phyloP scores from a whole-genome alignment of 116 monocot species.

The Phalaenopsis hybrid region DNA sequence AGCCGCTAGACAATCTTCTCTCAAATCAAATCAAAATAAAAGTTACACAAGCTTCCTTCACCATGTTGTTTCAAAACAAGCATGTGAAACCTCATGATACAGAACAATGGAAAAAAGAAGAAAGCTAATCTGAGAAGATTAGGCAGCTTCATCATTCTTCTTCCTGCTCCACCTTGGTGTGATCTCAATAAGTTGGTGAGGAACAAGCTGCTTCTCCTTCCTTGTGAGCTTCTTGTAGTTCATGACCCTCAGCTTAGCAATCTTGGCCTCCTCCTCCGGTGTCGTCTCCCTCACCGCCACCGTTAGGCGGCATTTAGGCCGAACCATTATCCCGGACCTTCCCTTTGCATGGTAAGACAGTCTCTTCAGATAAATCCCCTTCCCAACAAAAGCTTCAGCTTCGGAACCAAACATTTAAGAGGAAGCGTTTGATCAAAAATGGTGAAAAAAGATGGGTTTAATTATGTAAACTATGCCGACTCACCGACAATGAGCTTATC shows the following conservation, averaged over 20 bases:
- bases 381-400: slow-evolving; percentile 94
- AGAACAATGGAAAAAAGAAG: not conserved
- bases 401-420: not conserved
- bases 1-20: no score
- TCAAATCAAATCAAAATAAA: no score
- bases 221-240: slow-evolving; percentile 85
- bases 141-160: slow-evolving; percentile 17
- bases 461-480: not conserved
- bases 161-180: slow-evolving; percentile 70
- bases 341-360: slow-evolving; percentile 91
- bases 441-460: not conserved
- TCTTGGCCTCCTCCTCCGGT: slow-evolving; percentile 86
- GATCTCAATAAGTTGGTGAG: slow-evolving; percentile 88
- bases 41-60: no score
- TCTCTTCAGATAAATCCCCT: slow-evolving; percentile 76
- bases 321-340: slow-evolving; percentile 76
- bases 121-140: not conserved
- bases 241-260: slow-evolving; percentile 80
- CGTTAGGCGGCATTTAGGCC: slow-evolving; percentile 78
- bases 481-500: slow-evolving; percentile 84
- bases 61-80: not conserved
- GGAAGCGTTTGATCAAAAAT: not conserved
- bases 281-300: slow-evolving; percentile 87
- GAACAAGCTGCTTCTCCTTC: slow-evolving; percentile 75
- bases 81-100: not conserved